Evolutionary conservation across 2,329 filamentous ascomycete genomes (phyloP), one percentile per base, ranked within the genome.

Genomic region (Aureobasidium namibiae): DNA sequence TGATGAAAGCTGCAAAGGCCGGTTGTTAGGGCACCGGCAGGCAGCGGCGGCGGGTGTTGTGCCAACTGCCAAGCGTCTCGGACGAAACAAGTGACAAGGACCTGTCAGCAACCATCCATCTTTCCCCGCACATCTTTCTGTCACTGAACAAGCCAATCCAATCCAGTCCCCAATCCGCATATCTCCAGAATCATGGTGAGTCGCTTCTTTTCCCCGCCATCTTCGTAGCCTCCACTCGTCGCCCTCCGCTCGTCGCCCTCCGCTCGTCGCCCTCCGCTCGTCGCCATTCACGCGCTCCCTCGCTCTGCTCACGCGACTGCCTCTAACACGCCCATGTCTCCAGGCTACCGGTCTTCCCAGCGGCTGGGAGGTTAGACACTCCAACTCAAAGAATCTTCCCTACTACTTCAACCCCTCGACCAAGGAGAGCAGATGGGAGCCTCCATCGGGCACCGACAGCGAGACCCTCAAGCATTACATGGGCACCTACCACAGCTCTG

Each of bases 341-440:
- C 48, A 63, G 62, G 62, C 62, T 60, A 86, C 87, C 66, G 92
- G 92, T 72, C 84, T 96, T 64, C 92, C 92, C 63, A 74, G 84
- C 52, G 85, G 86, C 73, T 96, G 92, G 92, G 94, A 97, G 78
- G 90, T 99, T 71, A 90, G 94, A 73, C 90, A 95, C 78, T 96
- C 90, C 74, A 95, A 96, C 80, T 95, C 90, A 75, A 97, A 96
- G 80, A 95, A 95, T 77, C 87, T 97, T 36, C 94, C 94, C 38
- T 99, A 99, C 81, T 99, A 97, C 80, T 97, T 96, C 87, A 95
- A 96, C 76, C 79, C 87, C 46, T 78, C 76, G 66, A 89, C 90
- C 64, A 92, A 92, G 73, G 85, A 90, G 72, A 97, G 94, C 63
- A 85, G 90, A 76, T 99, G 94, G 94, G 94, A 97, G 72, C 92